These are phyloP conservation scores for Globisporangium spinosum DNA, from an alignment of 352 stramenopile species.

Conservation along the genomic window DNA sequence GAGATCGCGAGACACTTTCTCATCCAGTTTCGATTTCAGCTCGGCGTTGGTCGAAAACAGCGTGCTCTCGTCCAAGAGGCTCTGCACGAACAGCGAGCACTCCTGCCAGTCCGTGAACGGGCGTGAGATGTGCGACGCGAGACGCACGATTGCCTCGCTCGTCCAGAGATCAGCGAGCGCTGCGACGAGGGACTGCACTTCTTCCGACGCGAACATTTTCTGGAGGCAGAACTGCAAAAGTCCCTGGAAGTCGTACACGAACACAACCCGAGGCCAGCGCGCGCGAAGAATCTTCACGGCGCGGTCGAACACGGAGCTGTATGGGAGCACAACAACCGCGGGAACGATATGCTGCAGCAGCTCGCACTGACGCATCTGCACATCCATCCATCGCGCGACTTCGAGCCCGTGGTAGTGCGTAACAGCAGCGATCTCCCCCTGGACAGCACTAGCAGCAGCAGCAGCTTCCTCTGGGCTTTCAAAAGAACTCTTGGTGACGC, in stretches of 20 bases:
- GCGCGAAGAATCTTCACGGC: constrained; percentile 38
- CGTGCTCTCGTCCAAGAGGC: constrained; percentile 36
- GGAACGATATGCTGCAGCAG: constrained; percentile 33
- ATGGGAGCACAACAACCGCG: constrained; percentile 41
- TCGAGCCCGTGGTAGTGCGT: constrained; percentile 50
- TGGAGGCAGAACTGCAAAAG: constrained; percentile 44
- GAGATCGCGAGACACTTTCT: constrained; percentile 30
- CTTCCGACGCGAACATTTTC: constrained; percentile 32
- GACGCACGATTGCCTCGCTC: constrained; percentile 24
- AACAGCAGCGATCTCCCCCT: constrained; percentile 10
- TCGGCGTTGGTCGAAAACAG: constrained; percentile 23
- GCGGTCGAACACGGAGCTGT: constrained; percentile 30
- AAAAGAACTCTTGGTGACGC: not conserved
- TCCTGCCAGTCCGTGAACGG: constrained; percentile 35
- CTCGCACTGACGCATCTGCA: constrained; percentile 31
- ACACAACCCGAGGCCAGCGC: constrained; percentile 36
- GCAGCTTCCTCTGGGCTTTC: constrained; percentile 17
- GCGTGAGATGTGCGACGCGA: constrained; percentile 10
- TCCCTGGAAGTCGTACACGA: constrained; percentile 41
- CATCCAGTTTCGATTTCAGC: constrained; percentile 28
- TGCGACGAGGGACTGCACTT: constrained; percentile 34
- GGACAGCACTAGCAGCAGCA: not conserved
- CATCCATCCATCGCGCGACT: constrained; percentile 42
- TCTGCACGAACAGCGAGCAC: constrained; percentile 32
- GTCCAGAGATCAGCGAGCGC: constrained; percentile 39